Base-by-base conservation (phyloP, 805 yeast genomes). In the Metschnikowia lachancei region DNA sequence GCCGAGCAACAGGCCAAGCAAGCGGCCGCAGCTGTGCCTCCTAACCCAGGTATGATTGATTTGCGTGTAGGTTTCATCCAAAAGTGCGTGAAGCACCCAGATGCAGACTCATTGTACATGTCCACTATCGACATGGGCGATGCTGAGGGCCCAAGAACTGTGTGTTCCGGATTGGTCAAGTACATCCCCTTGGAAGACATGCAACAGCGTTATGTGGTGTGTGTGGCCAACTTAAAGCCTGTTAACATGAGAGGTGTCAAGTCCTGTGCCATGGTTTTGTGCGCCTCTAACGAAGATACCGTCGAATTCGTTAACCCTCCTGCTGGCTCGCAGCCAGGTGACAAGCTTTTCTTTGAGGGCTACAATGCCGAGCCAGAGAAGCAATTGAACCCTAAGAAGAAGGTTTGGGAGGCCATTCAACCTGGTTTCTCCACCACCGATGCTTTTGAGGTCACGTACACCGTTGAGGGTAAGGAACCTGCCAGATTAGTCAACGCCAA, bases 231-330 rank as follows among this genome's bases (percentile, higher is more conserved):
- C 76, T 80, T 94, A 71, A 94, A 94, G 75, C 99, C 99, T 16
- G 99, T 91, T 35, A 84, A 83, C 62, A 94, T 94, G 99, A 85
- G 99, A 74, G 98, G 99, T 55, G 82, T 94, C 63, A 89, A 89
- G 67, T 90, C 97, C 9, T 74, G 82, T 42, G 99, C 96, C 43
- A 94, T 94, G 99, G 98, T 94, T 39, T 77, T 94, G 58, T 94
- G 99, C 77, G 92, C 90, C 20, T 89, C 97, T 33, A 83, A 75
- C 44, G 87, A 78, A 41, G 72, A 71, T 31, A 52, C 67, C 28
- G 97, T 94, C 49, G 98, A 94, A 71, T 90, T 94, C 60, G 91
- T 92, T 55, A 85, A 86, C 66, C 98, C 98, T 48, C 99, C 99
- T 56, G 81, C 79, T 30, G 96, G 90, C 14, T 81, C 96, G 36